Percentiles rank a stretch among this genome's conserved stretches.
Conservation (phyloP, 345 rosid species). For the Brassica nigra region DNA sequence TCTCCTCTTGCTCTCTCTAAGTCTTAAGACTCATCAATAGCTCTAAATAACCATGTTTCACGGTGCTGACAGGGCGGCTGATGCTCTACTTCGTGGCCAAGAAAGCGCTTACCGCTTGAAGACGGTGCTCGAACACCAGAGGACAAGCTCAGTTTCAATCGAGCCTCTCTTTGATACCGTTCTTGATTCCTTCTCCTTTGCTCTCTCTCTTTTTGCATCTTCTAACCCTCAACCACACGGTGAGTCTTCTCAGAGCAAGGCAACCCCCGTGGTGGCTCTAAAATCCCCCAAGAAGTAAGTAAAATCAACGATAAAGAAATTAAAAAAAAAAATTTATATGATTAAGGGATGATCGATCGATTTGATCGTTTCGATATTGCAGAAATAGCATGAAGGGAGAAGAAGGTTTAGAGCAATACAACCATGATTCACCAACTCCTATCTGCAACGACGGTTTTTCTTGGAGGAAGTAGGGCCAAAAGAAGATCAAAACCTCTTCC, state of each 20-base stretch:
- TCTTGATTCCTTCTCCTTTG: conserved; percentile 14
- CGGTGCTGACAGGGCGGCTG: not conserved
- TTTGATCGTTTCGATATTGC: not conserved
- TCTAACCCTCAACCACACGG: not conserved
- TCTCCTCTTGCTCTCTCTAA: not conserved
- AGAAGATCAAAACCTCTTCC: conserved; percentile 33
- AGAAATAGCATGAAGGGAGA: not conserved
- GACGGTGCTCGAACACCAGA: not conserved
- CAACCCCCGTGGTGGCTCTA: not conserved
- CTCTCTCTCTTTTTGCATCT: not conserved
- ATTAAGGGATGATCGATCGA: too few relatives aligned
- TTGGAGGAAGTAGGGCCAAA: conserved; percentile 62
- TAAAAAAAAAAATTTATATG: too few relatives aligned
- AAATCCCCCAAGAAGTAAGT: conserved; percentile 3
- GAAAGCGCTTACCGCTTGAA: conserved; percentile 12
- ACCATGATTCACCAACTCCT: not conserved
- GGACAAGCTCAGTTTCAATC: not conserved
- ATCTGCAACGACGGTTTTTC: conserved; percentile 28
- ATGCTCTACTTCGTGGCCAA: conserved; percentile 21
- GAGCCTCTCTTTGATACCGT: conserved; percentile 12
- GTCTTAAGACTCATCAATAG: not conserved
- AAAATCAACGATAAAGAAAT: too few relatives aligned
- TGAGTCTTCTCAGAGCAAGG: not conserved
- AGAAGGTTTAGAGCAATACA: not conserved
- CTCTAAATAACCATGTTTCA: not conserved